Conservation (phyloP, 2,329 filamentous ascomycete genomes). For the Incumbomyces delicatus region DNA sequence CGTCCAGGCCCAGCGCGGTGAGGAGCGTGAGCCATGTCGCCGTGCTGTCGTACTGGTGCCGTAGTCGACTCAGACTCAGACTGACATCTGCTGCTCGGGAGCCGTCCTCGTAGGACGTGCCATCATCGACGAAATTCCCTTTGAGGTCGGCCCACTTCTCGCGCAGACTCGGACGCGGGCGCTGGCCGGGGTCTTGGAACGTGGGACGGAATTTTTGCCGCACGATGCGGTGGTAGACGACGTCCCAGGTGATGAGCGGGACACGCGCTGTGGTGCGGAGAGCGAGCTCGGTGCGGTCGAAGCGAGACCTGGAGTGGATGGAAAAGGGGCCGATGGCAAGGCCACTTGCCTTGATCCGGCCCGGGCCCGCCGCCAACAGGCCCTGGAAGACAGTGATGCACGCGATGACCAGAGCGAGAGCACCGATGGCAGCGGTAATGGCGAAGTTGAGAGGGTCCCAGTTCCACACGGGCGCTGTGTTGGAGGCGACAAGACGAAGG, state of each 20-base stretch:
- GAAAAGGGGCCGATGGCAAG: slow-evolving; percentile 10
- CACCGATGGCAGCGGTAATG: slow-evolving; percentile 10
- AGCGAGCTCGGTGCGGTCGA: slow-evolving; percentile 7
- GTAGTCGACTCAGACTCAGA: neutral
- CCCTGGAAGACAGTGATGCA: slow-evolving; percentile 11
- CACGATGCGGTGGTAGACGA: slow-evolving; percentile 2
- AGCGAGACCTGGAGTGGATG: slow-evolving; percentile 4
- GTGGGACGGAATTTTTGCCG: slow-evolving; percentile 1
- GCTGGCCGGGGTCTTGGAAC: slow-evolving; percentile 2
- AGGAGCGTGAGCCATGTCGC: slow-evolving; percentile 9
- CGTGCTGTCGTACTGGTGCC: neutral
- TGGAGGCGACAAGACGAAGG: neutral
- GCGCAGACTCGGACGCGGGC: neutral
- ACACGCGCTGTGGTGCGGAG: slow-evolving; percentile 5
- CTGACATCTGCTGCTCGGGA: no score
- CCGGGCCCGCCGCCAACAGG: slow-evolving; percentile 11
- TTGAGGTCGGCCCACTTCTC: neutral
- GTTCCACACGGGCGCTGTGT: neutral
- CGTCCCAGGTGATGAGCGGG: slow-evolving; percentile 1
- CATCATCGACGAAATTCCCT: no score
- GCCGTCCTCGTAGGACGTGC: no score
- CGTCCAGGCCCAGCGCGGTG: slow-evolving; percentile 7
- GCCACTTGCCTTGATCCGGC: slow-evolving; percentile 11
- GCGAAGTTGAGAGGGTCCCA: slow-evolving; percentile 12
- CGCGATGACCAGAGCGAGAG: slow-evolving; percentile 9